phyloP scores from a whole-genome alignment of 768 basidiomycete species.

The Russula vinacea region DNA sequence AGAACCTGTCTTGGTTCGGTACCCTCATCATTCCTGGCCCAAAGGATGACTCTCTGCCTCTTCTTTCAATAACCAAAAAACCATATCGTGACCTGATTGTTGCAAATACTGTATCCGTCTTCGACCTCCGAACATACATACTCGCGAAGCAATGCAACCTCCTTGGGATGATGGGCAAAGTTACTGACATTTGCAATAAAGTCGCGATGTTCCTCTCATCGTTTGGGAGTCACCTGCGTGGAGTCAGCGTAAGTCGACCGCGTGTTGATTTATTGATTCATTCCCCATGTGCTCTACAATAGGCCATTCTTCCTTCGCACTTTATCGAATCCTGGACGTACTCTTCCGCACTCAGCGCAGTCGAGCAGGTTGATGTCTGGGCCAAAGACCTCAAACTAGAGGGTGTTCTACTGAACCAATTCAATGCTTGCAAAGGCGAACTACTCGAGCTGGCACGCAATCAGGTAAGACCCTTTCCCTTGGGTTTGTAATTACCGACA shows the following conservation, averaged over 20 bases:
- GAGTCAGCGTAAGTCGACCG: conserved; percentile 56
- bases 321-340: conserved; percentile 95
- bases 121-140: conserved; percentile 90
- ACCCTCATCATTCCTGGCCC: conserved; percentile 66
- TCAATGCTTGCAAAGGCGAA: conserved; percentile 83
- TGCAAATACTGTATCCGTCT: conserved; percentile 85
- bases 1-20: conserved; percentile 90
- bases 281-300: conserved; percentile 21
- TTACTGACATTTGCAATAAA: conserved; percentile 69
- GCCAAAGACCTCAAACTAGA: conserved; percentile 49
- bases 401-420: conserved; percentile 45
- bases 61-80: conserved; percentile 77
- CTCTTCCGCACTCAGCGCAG: conserved; percentile 79
- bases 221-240: conserved; percentile 72
- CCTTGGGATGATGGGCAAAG: conserved; percentile 62
- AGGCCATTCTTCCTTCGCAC: conserved; percentile 56
- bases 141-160: conserved; percentile 82
- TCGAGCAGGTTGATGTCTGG: conserved; percentile 79
- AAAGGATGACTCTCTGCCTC: conserved; percentile 75
- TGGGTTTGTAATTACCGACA: conserved; percentile 12
- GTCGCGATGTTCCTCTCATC: conserved; percentile 69
- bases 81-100: conserved; percentile 87
- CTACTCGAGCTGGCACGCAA: conserved; percentile 81
- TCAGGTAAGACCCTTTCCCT: conserved; percentile 48
- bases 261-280: conserved; percentile 9